Evolutionary conservation across 2,329 filamentous ascomycete genomes (phyloP).

Genomic region (Juglanconis oblonga): DNA sequence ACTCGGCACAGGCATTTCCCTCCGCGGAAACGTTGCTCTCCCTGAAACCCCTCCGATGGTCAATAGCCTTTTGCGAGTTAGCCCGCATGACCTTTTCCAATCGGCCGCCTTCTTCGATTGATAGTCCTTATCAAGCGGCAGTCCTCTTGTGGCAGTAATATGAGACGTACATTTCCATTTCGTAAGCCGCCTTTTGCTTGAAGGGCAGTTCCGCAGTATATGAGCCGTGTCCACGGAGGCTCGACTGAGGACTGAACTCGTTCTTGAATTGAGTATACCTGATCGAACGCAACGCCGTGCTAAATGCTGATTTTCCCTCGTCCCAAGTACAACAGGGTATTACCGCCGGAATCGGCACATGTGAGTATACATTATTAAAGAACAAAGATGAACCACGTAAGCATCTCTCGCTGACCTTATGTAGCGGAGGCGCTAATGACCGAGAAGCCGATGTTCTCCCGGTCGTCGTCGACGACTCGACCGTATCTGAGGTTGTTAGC

Average conservation of each 20-base stretch:
- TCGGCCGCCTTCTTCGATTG: too few relatives aligned
- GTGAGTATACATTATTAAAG: neutral
- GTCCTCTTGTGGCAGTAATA: too few relatives aligned
- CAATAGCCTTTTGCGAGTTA: too few relatives aligned
- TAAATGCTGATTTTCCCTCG: neutral
- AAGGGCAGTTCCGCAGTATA: neutral
- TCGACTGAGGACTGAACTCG: neutral
- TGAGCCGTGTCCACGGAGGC: neutral
- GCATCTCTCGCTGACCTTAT: neutral
- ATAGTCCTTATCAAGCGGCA: too few relatives aligned
- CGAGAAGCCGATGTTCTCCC: conserved; percentile 56
- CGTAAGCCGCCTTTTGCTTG: too few relatives aligned
- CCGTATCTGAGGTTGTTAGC: conserved; percentile 50
- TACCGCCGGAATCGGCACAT: neutral
- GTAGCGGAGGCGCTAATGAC: neutral
- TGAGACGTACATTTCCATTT: too few relatives aligned
- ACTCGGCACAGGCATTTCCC: too few relatives aligned
- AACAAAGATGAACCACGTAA: neutral
- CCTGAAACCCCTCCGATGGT: too few relatives aligned
- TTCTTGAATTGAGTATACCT: neutral
- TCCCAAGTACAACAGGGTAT: neutral
- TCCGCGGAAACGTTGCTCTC: too few relatives aligned
- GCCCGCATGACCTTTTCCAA: too few relatives aligned
- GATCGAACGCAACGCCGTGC: conserved; percentile 1
- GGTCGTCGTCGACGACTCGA: conserved; percentile 61